Evolutionary conservation across 768 basidiomycete genomes (phyloP), one percentile per base, ranked within the genome.

Genomic region (Hemileccinum impolitum): DNA sequence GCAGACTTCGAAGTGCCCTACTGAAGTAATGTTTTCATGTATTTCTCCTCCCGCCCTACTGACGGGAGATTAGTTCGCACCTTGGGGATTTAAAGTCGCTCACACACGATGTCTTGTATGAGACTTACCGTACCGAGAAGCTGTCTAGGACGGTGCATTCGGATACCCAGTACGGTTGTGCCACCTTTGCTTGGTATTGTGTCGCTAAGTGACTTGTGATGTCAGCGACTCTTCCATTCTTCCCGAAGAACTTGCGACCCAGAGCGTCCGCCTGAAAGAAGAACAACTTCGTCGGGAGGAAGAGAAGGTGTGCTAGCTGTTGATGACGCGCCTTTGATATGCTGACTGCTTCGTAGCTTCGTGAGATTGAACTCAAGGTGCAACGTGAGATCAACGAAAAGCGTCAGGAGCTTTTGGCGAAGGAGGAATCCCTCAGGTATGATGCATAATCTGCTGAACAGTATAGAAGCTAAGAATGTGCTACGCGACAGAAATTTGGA

Each of bases 371-470:
- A 70, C 81, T 97, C 70, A 94, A 93, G 70, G 93, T 97, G 25
- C 94, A 97, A 70, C 82, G 96, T 42, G 96, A 99, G 76, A 92
- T 99, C 70, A 91, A 90, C 66, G 90, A 98, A 76, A 94, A 95
- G 75, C 79, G 94, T 63, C 95, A 98, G 67, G 95, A 98, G 65
- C 73, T 98, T 53, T 72, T 96, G 62, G 96, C 95, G 35, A 96
- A 95, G 69, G 95, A 96, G 68, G 94, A 96, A 69, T 89, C 90
- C 38, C 87, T 92, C 61, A 81, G 88, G 87, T 89, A 52, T 45
- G 79, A 54, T 47, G 47, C n/a, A 46, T 15, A 9, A 21, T 25
- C 17, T 43, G 39, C 10, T 17, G 35, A 19, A 43, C 26, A 14
- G 30, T 26, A 8, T n/a, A 1, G 3, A 19, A 3, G 19, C 32